These are phyloP conservation scores for Pseudozyma tsukubaensis DNA, from an alignment of 1,284 basidiomycete genomes.

Conservation along the genomic window DNA sequence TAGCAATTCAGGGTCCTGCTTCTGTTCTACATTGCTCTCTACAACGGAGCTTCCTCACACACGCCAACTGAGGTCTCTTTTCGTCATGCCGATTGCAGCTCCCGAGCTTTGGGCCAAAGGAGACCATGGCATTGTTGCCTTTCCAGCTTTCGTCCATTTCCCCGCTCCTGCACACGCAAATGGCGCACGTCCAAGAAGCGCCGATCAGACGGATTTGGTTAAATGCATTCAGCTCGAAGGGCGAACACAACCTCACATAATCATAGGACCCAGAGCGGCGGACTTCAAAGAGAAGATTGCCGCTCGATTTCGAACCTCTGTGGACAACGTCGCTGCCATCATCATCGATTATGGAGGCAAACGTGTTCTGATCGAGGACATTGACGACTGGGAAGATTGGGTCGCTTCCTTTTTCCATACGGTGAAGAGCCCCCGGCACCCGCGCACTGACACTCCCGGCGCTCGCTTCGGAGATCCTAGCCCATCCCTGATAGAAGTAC, in stretches of 20 bases:
- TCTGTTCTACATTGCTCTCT: background rate
- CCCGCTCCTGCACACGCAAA: constrained; percentile 20
- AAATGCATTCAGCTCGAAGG: constrained; percentile 8
- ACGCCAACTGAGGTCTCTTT: background rate
- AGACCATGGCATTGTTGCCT: background rate
- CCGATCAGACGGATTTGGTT: constrained; percentile 7
- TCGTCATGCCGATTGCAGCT: background rate
- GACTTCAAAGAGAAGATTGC: constrained; percentile 17
- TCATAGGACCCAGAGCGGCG: no score
- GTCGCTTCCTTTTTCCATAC: constrained; percentile 8
- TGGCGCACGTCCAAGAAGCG: background rate
- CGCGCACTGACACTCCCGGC: no score
- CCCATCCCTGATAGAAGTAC: no score
- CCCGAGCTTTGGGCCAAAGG: background rate
- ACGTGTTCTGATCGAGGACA: constrained; percentile 15
- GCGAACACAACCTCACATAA: background rate
- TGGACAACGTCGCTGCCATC: constrained; percentile 13
- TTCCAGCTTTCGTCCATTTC: constrained; percentile 27
- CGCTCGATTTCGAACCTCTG: constrained; percentile 6
- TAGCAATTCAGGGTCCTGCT: constrained; percentile 1
- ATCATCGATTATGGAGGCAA: constrained; percentile 1
- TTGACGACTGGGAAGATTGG: constrained; percentile 27
- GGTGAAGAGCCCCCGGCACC: no score
- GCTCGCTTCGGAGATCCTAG: no score
- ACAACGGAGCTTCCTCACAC: no score